A percentile compares a stretch with the other conserved stretches of the same genome.
Evolutionary conservation across 805 yeast genomes (phyloP).

Genomic region (Spathaspora gorwiae): DNA sequence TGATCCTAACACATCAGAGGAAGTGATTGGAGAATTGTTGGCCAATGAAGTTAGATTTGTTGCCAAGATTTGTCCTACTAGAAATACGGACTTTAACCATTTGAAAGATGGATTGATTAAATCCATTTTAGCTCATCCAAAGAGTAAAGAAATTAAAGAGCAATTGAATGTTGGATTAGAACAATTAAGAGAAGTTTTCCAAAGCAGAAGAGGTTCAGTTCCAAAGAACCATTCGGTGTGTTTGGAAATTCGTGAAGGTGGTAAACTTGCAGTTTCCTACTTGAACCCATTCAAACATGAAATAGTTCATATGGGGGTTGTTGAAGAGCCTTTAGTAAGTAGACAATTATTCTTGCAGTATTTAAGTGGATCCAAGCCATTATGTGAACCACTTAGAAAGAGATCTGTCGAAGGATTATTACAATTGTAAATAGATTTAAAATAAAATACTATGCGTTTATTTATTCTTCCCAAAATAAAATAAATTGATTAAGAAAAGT

Average conservation of each 20-base stretch:
- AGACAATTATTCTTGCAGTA: slow-evolving; percentile 72
- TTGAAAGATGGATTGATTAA: slow-evolving; percentile 84
- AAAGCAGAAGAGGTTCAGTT: slow-evolving; percentile 60
- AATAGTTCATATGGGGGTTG: slow-evolving; percentile 47
- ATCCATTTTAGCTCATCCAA: slow-evolving; percentile 65
- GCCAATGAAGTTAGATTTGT: slow-evolving; percentile 57
- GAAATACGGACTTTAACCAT: slow-evolving; percentile 90
- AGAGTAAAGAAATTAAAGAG: slow-evolving; percentile 44
- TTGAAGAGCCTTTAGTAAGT: slow-evolving; percentile 58
- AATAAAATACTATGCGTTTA: neutral
- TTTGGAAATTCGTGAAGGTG: slow-evolving; percentile 47
- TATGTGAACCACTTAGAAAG: slow-evolving; percentile 51
- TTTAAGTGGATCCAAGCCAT: slow-evolving; percentile 63
- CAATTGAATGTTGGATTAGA: slow-evolving; percentile 55
- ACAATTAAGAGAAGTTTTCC: slow-evolving; percentile 59
- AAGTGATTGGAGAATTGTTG: slow-evolving; percentile 53
- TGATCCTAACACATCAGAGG: slow-evolving; percentile 41
- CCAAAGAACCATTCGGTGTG: slow-evolving; percentile 67
- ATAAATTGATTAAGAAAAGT: neutral
- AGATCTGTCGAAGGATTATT: slow-evolving; percentile 31
- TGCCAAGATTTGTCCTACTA: slow-evolving; percentile 76
- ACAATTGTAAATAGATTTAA: no score
- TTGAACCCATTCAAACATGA: slow-evolving; percentile 23
- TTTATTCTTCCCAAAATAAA: neutral
- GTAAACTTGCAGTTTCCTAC: slow-evolving; percentile 22